A percentile compares a stretch with the other conserved stretches of the same genome.
phyloP scores from a whole-genome alignment of 1,284 basidiomycete species.

The Trichosporon ovoides region DNA sequence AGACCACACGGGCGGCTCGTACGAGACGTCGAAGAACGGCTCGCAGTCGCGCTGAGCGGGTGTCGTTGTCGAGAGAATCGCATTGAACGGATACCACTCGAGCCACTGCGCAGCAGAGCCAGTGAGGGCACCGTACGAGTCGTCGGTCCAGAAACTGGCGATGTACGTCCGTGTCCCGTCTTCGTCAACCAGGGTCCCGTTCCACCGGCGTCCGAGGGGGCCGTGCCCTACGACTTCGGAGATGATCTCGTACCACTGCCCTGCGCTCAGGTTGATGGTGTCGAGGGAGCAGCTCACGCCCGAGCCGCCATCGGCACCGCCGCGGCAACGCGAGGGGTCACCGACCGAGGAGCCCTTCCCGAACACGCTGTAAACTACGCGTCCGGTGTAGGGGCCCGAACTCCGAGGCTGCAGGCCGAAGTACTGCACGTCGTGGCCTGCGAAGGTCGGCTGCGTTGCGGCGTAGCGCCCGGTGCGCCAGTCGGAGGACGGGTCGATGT shows the following conservation, averaged over 20 bases:
- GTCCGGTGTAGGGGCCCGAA: neutral
- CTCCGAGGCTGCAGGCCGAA: constrained; percentile 11
- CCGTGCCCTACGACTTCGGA: constrained; percentile 1
- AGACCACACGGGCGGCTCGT: neutral
- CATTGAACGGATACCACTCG: constrained; percentile 11
- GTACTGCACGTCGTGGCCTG: constrained; percentile 8
- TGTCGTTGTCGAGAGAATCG: neutral
- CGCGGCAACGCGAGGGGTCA: neutral
- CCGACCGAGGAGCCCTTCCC: neutral
- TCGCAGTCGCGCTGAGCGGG: constrained; percentile 4
- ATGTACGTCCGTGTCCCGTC: constrained; percentile 5
- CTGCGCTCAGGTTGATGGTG: neutral
- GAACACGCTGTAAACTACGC: constrained; percentile 9
- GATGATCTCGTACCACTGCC: constrained; percentile 10
- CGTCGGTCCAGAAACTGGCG: constrained; percentile 10
- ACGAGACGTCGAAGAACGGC: neutral
- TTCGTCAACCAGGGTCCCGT: constrained; percentile 12
- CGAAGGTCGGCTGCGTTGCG: constrained; percentile 1
- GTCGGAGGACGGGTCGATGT: constrained; percentile 3
- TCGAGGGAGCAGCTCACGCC: constrained; percentile 7
- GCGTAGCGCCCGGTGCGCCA: constrained; percentile 10
- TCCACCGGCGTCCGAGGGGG: constrained; percentile 10
- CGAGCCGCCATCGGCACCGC: constrained; percentile 5
- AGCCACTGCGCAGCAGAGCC: constrained; percentile 6
- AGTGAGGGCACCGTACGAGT: neutral